These are phyloP conservation scores for Tylopilus rubrobrunneus DNA, from an alignment of 768 basidiomycete species.

Conservation along the genomic window DNA sequence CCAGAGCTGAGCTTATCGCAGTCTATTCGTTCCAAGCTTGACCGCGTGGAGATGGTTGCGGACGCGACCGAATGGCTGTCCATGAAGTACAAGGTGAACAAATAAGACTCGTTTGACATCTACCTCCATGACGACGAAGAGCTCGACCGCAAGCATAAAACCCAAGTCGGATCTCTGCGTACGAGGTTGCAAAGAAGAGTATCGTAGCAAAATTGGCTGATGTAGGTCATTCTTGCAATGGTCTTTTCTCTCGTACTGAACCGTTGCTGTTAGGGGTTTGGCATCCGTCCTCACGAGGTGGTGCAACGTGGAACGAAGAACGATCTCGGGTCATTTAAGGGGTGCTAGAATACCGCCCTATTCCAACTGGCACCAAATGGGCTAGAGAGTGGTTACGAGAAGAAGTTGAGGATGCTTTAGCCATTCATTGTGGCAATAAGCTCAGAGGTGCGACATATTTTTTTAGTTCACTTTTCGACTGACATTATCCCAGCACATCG, in stretches of 20 bases:
- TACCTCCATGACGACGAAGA: conserved; percentile 70
- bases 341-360: conserved; percentile 73
- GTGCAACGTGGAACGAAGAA: conserved; percentile 92
- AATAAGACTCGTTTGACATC: conserved; percentile 57
- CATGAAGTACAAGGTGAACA: conserved; percentile 77
- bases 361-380: conserved; percentile 87
- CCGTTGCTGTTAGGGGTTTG: conserved; percentile 62
- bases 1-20: conserved; percentile 72
- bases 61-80: conserved; percentile 90
- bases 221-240: conserved; percentile 39
- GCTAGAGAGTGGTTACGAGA: conserved; percentile 83
- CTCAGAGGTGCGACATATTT: conserved; percentile 55
- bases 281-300: conserved; percentile 75
- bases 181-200: conserved; percentile 80
- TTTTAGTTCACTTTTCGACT: conserved; percentile 6
- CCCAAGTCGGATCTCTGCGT: conserved; percentile 80
- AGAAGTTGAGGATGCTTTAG: conserved; percentile 84
- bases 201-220: conserved; percentile 75
- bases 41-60: conserved; percentile 83
- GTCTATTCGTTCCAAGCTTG: conserved; percentile 61
- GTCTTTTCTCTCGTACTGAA: neutral
- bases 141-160: conserved; percentile 62
- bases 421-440: conserved; percentile 58
- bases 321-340: conserved; percentile 75
- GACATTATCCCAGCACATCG: conserved; percentile 57